Evolutionary conservation across 257 asterid genomes (phyloP).

Genomic region (Gentiana straminea): DNA sequence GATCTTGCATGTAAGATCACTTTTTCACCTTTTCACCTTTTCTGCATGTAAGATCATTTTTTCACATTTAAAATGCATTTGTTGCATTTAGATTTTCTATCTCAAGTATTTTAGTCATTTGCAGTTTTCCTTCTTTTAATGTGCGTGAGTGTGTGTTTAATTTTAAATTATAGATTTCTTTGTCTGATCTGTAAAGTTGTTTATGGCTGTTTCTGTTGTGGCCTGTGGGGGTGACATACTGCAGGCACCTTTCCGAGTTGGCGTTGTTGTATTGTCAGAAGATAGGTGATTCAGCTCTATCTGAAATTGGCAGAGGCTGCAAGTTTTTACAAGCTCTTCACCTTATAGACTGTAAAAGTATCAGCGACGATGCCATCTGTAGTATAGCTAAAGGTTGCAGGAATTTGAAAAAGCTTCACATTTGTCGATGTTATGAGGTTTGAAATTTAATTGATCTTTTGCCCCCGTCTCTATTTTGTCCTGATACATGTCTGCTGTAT

Average conservation of each 20-base stretch:
- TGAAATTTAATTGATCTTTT: constrained; percentile 5
- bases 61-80: neutral
- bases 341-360: constrained; percentile 82
- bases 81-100: neutral
- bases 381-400: constrained; percentile 76
- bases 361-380: constrained; percentile 75
- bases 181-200: neutral
- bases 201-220: constrained; percentile 13
- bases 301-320: constrained; percentile 86
- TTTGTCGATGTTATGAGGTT: constrained; percentile 92
- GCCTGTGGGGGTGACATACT: constrained; percentile 4
- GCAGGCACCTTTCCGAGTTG: constrained; percentile 71
- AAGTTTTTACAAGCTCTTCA: constrained; percentile 84
- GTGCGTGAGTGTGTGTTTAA: neutral
- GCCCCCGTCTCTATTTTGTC: neutral
- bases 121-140: neutral
- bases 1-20: constrained; percentile 51
- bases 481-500: too few species aligned
- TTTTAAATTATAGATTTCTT: neutral
- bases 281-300: constrained; percentile 54
- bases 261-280: constrained; percentile 74
- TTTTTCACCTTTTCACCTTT: constrained; percentile 9
- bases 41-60: constrained; percentile 3
- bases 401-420: constrained; percentile 73
- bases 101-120: neutral